phyloP scores from a whole-genome alignment of 306 rosid species.

The Sphenostylis stenocarpa region DNA sequence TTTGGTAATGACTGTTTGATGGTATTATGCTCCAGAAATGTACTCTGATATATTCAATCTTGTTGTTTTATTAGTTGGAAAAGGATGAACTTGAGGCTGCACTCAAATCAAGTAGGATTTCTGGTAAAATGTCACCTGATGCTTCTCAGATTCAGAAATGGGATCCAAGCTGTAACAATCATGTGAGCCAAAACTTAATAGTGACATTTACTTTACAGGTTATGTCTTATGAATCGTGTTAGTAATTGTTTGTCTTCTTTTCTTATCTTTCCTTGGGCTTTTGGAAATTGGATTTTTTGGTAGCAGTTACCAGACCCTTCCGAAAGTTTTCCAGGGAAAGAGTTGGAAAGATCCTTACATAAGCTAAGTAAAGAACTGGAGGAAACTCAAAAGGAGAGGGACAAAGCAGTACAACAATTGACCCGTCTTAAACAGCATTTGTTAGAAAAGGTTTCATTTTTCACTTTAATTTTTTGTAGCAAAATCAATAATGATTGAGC shows the following conservation, averaged over 20 bases:
- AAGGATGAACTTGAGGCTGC: slow-evolving; percentile 72
- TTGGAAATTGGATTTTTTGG: slow-evolving; percentile 23
- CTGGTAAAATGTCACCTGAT: slow-evolving; percentile 42
- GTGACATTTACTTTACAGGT: slow-evolving; percentile 6
- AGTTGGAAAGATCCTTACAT: slow-evolving; percentile 69
- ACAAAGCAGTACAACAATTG: slow-evolving; percentile 75
- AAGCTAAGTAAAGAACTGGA: slow-evolving; percentile 65
- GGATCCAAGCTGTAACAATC: slow-evolving; percentile 47
- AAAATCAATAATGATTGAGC: slow-evolving; percentile 1
- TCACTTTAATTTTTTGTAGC: slow-evolving; percentile 8
- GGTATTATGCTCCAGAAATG: slow-evolving; percentile 4
- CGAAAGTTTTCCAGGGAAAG: slow-evolving; percentile 65
- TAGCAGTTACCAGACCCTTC: slow-evolving; percentile 55
- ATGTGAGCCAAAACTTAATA: slow-evolving; percentile 48
- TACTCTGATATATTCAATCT: slow-evolving; percentile 29
- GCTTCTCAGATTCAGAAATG: slow-evolving; percentile 47
- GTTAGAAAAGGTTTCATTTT: slow-evolving; percentile 75
- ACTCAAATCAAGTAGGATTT: slow-evolving; percentile 48
- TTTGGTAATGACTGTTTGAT: slow-evolving; percentile 2
- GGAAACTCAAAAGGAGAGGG: slow-evolving; percentile 71
- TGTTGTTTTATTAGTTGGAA: slow-evolving; percentile 57
- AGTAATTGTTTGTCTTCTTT: background rate
- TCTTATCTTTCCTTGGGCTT: slow-evolving; percentile 15
- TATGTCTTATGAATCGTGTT: slow-evolving; percentile 14
- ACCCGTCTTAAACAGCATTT: slow-evolving; percentile 96